Percentiles rank a stretch among this genome's conserved stretches.
These are phyloP conservation scores for Cymbopogon flexuosus DNA, from an alignment of 202 grass and related monocot species.

Conservation along the genomic window DNA sequence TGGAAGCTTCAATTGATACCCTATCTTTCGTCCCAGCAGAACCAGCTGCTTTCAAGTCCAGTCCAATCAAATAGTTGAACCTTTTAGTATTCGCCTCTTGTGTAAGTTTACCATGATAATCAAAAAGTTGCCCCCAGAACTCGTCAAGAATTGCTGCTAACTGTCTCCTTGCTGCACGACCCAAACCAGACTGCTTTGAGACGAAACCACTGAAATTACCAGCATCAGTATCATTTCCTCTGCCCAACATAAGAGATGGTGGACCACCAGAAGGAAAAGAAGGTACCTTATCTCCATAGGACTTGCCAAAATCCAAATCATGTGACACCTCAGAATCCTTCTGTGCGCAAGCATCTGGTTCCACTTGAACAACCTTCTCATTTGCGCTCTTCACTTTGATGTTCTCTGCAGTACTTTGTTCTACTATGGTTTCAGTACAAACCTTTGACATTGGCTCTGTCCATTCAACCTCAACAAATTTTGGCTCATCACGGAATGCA, in stretches of 20 bases:
- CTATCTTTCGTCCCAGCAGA: slow-evolving; percentile 39
- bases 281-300: not conserved
- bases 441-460: not conserved
- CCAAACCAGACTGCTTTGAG: slow-evolving; percentile 53
- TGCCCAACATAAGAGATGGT: slow-evolving; percentile 26
- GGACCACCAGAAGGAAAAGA: slow-evolving; percentile 16
- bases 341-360: slow-evolving; percentile 4
- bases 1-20: slow-evolving; percentile 25
- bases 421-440: not conserved
- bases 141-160: slow-evolving; percentile 59
- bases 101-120: slow-evolving; percentile 66
- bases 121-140: slow-evolving; percentile 67
- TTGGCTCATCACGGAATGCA: slow-evolving; percentile 11
- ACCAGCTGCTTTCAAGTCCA: slow-evolving; percentile 37
- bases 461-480: slow-evolving; percentile 9
- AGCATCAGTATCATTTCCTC: slow-evolving; percentile 28
- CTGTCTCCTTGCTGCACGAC: slow-evolving; percentile 61
- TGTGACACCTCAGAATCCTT: slow-evolving; percentile 28
- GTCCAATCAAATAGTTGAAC: slow-evolving; percentile 41
- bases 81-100: slow-evolving; percentile 39
- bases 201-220: slow-evolving; percentile 31
- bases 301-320: slow-evolving; percentile 26
- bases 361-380: not conserved
- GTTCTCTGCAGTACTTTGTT: not conserved
- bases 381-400: not conserved